phyloP scores from a whole-genome alignment of 2,329 filamentous ascomycete genomes.

The Colletotrichum karsti region DNA sequence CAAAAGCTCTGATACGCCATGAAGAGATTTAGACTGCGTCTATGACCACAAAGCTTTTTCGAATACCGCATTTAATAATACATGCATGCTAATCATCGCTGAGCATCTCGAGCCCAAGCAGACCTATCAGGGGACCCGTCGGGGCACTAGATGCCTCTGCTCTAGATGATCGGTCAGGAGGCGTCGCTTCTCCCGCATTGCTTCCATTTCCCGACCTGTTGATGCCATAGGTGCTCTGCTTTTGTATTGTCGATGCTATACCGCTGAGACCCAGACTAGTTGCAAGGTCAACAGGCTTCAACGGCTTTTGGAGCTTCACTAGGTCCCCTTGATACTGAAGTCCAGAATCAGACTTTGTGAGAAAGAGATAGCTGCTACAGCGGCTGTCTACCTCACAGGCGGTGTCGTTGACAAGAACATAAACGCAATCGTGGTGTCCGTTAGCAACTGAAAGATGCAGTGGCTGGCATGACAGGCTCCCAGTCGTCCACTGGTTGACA shows the following conservation, averaged over 20 bases:
- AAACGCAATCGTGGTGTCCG: background rate
- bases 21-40: no score
- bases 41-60: no score
- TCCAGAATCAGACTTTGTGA: background rate
- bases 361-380: background rate
- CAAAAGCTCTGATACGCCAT: no score
- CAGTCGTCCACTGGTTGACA: background rate
- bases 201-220: background rate
- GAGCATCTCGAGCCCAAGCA: background rate
- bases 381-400: background rate
- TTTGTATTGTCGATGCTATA: background rate
- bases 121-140: background rate
- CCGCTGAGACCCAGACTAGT: background rate
- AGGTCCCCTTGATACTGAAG: background rate
- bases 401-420: background rate
- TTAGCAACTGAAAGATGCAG: slow-evolving; percentile 1
- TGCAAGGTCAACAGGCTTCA: background rate
- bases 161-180: background rate
- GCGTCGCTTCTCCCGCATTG: background rate
- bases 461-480: background rate
- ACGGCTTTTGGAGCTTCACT: background rate
- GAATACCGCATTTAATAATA: no score
- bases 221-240: background rate
- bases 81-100: background rate
- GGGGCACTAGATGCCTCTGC: background rate